These are phyloP conservation scores for Coemansia interrupta DNA, from an alignment of 192 early-diverging fungal genomes.

Conservation along the genomic window DNA sequence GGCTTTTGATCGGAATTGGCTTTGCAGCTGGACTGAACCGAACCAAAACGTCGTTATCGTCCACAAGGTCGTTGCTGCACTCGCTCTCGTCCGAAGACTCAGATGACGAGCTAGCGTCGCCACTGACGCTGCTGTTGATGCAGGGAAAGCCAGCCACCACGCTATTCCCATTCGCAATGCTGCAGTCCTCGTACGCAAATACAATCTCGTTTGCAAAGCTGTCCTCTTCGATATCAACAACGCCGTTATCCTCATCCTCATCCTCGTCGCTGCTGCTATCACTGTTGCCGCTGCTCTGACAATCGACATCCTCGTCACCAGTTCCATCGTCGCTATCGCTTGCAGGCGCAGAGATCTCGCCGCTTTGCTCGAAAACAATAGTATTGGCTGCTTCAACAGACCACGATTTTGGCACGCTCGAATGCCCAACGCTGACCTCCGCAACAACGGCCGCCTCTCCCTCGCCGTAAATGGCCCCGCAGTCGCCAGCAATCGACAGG, in stretches of 20 bases:
- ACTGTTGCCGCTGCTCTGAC: background rate
- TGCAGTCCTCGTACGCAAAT: slow-evolving; percentile 5
- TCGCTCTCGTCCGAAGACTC: background rate
- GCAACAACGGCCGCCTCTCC: slow-evolving; percentile 16
- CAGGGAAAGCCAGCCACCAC: background rate
- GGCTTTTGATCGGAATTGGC: slow-evolving; percentile 1
- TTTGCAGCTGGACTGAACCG: background rate
- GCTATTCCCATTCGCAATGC: background rate
- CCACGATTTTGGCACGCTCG: slow-evolving; percentile 12
- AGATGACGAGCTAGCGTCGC: too few species aligned
- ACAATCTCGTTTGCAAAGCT: background rate
- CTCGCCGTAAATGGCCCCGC: slow-evolving; percentile 1
- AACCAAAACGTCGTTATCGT: background rate
- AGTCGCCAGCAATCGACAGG: slow-evolving; percentile 4
- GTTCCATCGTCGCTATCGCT: background rate
- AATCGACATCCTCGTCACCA: background rate
- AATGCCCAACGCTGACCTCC: slow-evolving; percentile 27
- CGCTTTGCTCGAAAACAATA: slow-evolving; percentile 32
- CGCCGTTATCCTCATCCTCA: background rate
- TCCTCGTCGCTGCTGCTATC: background rate
- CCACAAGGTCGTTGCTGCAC: background rate
- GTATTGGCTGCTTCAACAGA: slow-evolving; percentile 3
- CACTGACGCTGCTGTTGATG: background rate
- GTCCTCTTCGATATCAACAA: background rate
- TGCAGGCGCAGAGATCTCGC: background rate